phyloP scores from a whole-genome alignment of 345 rosid genomes.

The Cardiospermum halicacabum region DNA sequence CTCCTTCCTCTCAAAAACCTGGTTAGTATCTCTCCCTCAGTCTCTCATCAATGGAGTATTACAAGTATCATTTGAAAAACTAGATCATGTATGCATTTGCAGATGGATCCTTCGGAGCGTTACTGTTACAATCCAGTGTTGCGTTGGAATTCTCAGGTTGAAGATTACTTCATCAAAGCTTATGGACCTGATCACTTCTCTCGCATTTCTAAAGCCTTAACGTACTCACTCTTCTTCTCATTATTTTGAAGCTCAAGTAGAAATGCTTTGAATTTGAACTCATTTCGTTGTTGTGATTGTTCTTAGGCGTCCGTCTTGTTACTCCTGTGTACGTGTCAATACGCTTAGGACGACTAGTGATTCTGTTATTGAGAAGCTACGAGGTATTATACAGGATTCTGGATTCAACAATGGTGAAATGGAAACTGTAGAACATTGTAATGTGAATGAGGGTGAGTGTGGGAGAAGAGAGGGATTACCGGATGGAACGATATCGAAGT shows the following conservation, averaged over 20 bases:
- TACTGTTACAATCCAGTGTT: constrained; percentile 69
- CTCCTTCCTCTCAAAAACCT: constrained; percentile 26
- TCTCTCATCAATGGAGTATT: neutral
- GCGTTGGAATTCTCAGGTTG: constrained; percentile 81
- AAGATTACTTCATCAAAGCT: constrained; percentile 74
- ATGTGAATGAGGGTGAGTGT: neutral
- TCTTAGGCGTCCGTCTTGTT: constrained; percentile 72
- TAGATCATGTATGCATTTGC: constrained; percentile 6
- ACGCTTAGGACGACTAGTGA: constrained; percentile 63
- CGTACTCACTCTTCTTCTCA: constrained; percentile 32
- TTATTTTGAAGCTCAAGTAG: neutral
- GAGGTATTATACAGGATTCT: constrained; percentile 30
- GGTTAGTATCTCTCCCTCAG: neutral
- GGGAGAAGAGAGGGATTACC: constrained; percentile 7
- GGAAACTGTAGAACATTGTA: neutral
- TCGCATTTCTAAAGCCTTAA: constrained; percentile 68
- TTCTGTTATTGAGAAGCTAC: constrained; percentile 64
- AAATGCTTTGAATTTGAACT: neutral
- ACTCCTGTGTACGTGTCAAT: constrained; percentile 88
- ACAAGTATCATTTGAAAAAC: neutral
- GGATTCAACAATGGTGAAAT: constrained; percentile 15
- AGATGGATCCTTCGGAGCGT: constrained; percentile 63
- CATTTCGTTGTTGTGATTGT: neutral
- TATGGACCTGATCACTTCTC: constrained; percentile 71
- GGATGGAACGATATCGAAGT: constrained; percentile 39